Evolutionary conservation across 1,139 yeast species (phyloP).

Genomic region (Geotrichum europaeum): DNA sequence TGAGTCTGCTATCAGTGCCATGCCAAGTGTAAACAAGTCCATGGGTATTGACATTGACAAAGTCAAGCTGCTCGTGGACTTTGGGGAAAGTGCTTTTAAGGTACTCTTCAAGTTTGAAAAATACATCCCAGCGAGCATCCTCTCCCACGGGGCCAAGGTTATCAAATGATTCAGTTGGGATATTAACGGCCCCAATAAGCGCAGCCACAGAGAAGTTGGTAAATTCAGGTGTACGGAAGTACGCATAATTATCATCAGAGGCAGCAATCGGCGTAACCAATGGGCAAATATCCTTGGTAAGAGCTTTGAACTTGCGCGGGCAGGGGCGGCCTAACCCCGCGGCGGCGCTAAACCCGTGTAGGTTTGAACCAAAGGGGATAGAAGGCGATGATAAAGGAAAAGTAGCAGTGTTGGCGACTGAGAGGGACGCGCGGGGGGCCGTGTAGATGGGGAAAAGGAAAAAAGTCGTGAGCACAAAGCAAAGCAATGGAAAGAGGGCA

Average conservation of each 20-base stretch:
- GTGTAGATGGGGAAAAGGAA: too few relatives aligned
- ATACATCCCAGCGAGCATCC: slow-evolving; percentile 38
- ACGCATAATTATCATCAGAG: not conserved
- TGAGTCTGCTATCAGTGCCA: slow-evolving; percentile 48
- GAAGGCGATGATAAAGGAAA: not conserved
- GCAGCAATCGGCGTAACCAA: not conserved
- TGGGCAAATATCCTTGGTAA: not conserved
- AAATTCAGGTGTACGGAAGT: slow-evolving; percentile 6
- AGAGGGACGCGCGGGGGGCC: not conserved
- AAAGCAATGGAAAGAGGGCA: too few relatives aligned
- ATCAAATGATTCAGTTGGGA: slow-evolving; percentile 61
- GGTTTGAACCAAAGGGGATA: not conserved
- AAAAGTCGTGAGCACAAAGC: too few relatives aligned
- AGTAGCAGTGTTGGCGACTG: not conserved
- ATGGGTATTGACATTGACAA: slow-evolving; percentile 55
- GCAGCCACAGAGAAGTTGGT: slow-evolving; percentile 3
- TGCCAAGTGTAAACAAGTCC: slow-evolving; percentile 65
- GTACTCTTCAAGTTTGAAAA: slow-evolving; percentile 49
- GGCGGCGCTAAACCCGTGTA: not conserved
- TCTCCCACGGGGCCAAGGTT: slow-evolving; percentile 39
- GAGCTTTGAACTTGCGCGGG: not conserved
- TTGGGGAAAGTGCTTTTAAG: slow-evolving; percentile 54
- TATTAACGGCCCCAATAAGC: slow-evolving; percentile 44
- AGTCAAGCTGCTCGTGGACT: slow-evolving; percentile 44
- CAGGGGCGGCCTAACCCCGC: not conserved